A percentile compares a stretch with the other conserved stretches of the same genome.
Evolutionary conservation across 1,139 yeast species (phyloP).

Genomic region (Ashbya aceris): DNA sequence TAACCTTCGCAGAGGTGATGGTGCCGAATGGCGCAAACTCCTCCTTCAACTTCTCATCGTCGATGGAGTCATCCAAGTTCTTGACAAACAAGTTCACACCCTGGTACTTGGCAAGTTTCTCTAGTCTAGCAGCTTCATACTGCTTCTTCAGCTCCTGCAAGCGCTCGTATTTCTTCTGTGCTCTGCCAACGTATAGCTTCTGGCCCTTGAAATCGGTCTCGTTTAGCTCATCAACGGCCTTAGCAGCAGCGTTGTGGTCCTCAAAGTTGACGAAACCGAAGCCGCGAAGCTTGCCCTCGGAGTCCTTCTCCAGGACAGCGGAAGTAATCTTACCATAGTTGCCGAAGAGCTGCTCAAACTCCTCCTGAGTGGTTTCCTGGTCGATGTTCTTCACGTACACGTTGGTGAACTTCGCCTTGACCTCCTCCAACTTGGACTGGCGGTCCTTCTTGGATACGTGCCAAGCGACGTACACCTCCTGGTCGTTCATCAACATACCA

Average conservation of each 20-base stretch:
- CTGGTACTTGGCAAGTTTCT: constrained; percentile 89
- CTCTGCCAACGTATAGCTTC: constrained; percentile 92
- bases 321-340: constrained; percentile 80
- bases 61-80: constrained; percentile 89
- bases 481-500: constrained; percentile 97
- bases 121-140: constrained; percentile 87
- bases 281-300: constrained; percentile 87
- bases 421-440: constrained; percentile 85
- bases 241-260: constrained; percentile 76
- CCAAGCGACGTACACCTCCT: constrained; percentile 92
- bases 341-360: constrained; percentile 64
- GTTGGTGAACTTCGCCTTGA: constrained; percentile 91
- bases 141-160: constrained; percentile 92
- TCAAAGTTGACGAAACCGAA: constrained; percentile 93
- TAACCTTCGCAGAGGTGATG: constrained; percentile 93
- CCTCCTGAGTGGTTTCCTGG: constrained; percentile 59
- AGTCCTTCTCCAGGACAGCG: constrained; percentile 70
- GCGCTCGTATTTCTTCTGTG: constrained; percentile 98
- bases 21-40: constrained; percentile 91
- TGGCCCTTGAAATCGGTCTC: constrained; percentile 80
- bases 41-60: constrained; percentile 84
- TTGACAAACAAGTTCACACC: constrained; percentile 95
- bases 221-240: constrained; percentile 89
- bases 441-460: constrained; percentile 93
- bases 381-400: constrained; percentile 88